A percentile compares a stretch with the other conserved stretches of the same genome.
These are phyloP conservation scores for Candida suzukii DNA, from an alignment of 805 yeast species.

Conservation along the genomic window DNA sequence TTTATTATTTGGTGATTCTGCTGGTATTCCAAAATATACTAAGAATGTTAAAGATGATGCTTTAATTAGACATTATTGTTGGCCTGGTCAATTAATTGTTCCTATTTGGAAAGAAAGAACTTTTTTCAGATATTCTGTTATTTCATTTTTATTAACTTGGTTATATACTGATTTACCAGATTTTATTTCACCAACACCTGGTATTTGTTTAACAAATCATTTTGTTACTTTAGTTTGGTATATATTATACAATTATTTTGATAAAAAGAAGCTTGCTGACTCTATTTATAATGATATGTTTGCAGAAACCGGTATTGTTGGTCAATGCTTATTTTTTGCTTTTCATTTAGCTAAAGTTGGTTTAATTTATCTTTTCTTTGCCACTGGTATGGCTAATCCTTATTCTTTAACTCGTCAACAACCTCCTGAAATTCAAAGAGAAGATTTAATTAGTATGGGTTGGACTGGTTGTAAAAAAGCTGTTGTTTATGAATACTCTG, in stretches of 20 bases:
- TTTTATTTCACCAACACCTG: constrained; percentile 85
- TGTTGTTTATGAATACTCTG: constrained; percentile 62
- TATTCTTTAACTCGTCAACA: constrained; percentile 36
- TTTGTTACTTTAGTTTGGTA: constrained; percentile 26
- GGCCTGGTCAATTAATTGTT: constrained; percentile 87
- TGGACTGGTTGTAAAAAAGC: constrained; percentile 93
- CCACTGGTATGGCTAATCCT: constrained; percentile 78
- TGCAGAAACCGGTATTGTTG: constrained; percentile 31
- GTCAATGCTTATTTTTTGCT: constrained; percentile 62
- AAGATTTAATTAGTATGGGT: constrained; percentile 60
- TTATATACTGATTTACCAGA: constrained; percentile 93
- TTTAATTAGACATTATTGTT: constrained; percentile 48
- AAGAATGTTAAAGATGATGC: constrained; percentile 40
- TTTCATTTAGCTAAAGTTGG: constrained; percentile 62
- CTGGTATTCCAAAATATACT: constrained; percentile 40
- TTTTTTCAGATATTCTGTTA: constrained; percentile 31
- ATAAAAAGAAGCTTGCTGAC: constrained; percentile 34
- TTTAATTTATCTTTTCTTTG: constrained; percentile 49
- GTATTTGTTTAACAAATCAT: constrained; percentile 68
- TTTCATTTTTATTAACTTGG: constrained; percentile 53
- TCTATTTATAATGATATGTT: constrained; percentile 42
- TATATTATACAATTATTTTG: constrained; percentile 26
- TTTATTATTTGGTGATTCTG: constrained; percentile 56
- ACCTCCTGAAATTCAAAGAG: constrained; percentile 34
- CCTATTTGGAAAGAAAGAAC: constrained; percentile 60